Evolutionary conservation across 2,329 filamentous ascomycete genomes (phyloP), one percentile per base, ranked within the genome.

Genomic region (Scedosporium apiospermum): DNA sequence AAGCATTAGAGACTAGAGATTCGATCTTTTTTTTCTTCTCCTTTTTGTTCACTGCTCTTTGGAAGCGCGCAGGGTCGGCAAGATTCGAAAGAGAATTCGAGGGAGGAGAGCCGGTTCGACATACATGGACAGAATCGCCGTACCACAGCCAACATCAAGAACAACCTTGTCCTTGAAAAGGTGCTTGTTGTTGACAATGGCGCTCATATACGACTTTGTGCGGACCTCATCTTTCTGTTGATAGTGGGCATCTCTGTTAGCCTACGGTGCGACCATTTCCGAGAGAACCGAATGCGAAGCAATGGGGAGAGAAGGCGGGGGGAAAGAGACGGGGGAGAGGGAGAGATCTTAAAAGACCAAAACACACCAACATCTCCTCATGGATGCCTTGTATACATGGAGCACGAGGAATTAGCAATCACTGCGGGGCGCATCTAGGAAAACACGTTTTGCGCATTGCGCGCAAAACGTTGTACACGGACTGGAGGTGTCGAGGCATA

Each of bases 211-310:
- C 65, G 92, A 96, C 75, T 87, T 86, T 63, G 95, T 99, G 69
- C 95, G 91, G 65, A 99, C 93, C 78, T 99, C 95, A 79, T 99
- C 95, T 88, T 97, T 98, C 91, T n/a, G n/a, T 96, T 72, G 58
- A 16, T 41, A 30, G 10, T 34, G 46, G 44, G 18, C 51, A 34
- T n/a, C 27, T 38, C 21, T 41, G 23, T 42, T 41, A 58, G 64
- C 74, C 68, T 21, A 21, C 16, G n/a, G 44, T 9, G 2, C 44
- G 73, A 71, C 64, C 2, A 1, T 63, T 23, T 53, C 51, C 58
- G 57, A 34, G 67, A 18, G 57, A 30, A 42, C 57, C 26, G 6
- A n/a, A n/a, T 49, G 59, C 57, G 23, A 34, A 12, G 42, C 3
- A 9, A 59, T 3, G 42, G 14, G 23, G 26, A 38, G 18, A 4